Evolutionary conservation across 768 basidiomycete genomes (phyloP).

Genomic region (Calocybe gangraenosa): DNA sequence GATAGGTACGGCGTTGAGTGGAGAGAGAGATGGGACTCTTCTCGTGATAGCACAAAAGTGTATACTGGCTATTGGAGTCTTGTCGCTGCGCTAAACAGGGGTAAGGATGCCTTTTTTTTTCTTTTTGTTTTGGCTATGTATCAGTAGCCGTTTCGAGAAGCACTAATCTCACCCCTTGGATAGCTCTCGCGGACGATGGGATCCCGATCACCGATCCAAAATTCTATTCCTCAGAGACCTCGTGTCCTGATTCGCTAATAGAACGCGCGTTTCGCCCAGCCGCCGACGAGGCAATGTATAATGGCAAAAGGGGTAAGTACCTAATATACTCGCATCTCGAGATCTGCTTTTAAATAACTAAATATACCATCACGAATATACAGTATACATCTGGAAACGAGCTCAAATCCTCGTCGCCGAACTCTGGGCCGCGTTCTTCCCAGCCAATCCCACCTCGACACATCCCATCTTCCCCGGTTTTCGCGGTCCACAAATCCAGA

Average conservation of each 20-base stretch:
- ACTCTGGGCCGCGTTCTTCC: conserved; percentile 90
- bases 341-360: no score
- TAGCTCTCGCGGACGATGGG: conserved; percentile 68
- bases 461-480: conserved; percentile 74
- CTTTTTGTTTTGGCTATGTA: conserved; percentile 4
- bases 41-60: conserved; percentile 35
- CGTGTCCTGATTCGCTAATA: conserved; percentile 70
- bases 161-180: not conserved
- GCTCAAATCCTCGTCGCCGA: conserved; percentile 91
- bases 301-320: conserved; percentile 54
- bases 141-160: no score
- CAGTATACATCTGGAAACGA: conserved; percentile 86
- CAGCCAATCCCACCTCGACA: conserved; percentile 32
- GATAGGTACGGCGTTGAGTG: conserved; percentile 78
- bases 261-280: conserved; percentile 65
- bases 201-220: conserved; percentile 76
- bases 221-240: conserved; percentile 69
- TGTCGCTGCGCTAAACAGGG: conserved; percentile 79
- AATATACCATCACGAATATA: no score
- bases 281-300: conserved; percentile 65
- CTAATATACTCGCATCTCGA: no score
- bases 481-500: conserved; percentile 54
- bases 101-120: conserved; percentile 28
- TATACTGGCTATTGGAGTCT: conserved; percentile 89
- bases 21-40: conserved; percentile 59